Evolutionary conservation across 495 filamentous ascomycete species (phyloP), one percentile per base, ranked within the genome.

Genomic region (Beverwykella pulmonaria): DNA sequence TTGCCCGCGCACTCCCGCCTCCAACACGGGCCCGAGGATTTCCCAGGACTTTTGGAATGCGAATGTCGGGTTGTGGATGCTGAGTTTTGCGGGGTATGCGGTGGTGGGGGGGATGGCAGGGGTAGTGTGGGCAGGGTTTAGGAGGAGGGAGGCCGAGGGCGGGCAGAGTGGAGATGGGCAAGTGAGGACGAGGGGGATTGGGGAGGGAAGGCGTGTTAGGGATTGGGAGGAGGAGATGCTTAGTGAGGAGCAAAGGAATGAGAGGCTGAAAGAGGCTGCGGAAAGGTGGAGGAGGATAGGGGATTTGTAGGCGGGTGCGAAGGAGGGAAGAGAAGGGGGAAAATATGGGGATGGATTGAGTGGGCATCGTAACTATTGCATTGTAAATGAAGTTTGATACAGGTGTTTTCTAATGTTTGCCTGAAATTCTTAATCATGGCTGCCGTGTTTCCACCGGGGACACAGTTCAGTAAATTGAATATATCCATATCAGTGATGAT

Each of bases 221-320:
- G 61, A 63, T 46, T 54, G 49, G 61, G 61, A 63, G 26, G 30
- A 55, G 27, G 61, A 63, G 50, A 56, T 54, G 61, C 26, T 63
- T 49, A 63, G 29, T 9, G 29, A 54, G 52, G 61, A 63, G 23
- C 36, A 63, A 25, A 26, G 49, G 50, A 30, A 9, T 5, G 23
- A 56, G 50, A 8, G 32, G 14, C 22, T 55, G 23, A 56, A 34
- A 27, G 55, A 55, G 49, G 61, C 61, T 4, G 36, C 41, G 32
- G 49, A 63, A 32, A 63, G 46, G 52, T 63, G 61, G 61, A 54
- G 32, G 44, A 61, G 47, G 44, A 20, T 61, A 22, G 14, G 10
- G 15, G 23, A 53, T 53, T 30, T 53, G 26, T 53, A 30, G 23
- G 22, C 9, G 8, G 9, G 10, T 50, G 20, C 10, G 8, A 22